Evolutionary conservation across 1,284 basidiomycete species (phyloP).

Genomic region (Trichosporon asahii): DNA sequence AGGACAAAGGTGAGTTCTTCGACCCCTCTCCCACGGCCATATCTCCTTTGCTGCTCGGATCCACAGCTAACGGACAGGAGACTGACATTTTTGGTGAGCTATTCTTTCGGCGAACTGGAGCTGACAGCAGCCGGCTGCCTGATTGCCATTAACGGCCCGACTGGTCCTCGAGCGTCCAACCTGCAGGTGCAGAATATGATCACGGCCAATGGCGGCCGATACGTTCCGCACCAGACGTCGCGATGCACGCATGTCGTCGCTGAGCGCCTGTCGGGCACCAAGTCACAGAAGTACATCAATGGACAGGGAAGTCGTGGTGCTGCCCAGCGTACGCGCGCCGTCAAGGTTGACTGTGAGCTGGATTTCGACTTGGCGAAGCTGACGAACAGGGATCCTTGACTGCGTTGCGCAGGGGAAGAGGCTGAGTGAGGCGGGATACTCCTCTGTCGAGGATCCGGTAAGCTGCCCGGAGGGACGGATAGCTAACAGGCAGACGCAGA

Average conservation of each 20-base stretch:
- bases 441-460: conserved; percentile 46
- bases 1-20: conserved; percentile 33
- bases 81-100: conserved; percentile 1
- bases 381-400: conserved; percentile 45
- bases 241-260: conserved; percentile 50
- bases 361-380: not conserved
- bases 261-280: conserved; percentile 43
- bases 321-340: conserved; percentile 38
- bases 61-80: not conserved
- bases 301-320: conserved; percentile 40
- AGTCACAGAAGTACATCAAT: conserved; percentile 50
- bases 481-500: conserved; percentile 32
- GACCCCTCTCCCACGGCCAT: not conserved
- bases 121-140: conserved; percentile 38
- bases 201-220: conserved; percentile 45
- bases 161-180: conserved; percentile 47
- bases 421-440: conserved; percentile 47
- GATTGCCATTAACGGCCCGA: conserved; percentile 51
- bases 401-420: conserved; percentile 39
- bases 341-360: conserved; percentile 48
- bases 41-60: not conserved
- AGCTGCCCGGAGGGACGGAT: conserved; percentile 13
- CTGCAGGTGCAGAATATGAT: conserved; percentile 51
- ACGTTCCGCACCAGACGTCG: conserved; percentile 37
- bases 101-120: not conserved